phyloP scores from a whole-genome alignment of 2,329 filamentous ascomycete species.

The Botrytis pseudocinerea region DNA sequence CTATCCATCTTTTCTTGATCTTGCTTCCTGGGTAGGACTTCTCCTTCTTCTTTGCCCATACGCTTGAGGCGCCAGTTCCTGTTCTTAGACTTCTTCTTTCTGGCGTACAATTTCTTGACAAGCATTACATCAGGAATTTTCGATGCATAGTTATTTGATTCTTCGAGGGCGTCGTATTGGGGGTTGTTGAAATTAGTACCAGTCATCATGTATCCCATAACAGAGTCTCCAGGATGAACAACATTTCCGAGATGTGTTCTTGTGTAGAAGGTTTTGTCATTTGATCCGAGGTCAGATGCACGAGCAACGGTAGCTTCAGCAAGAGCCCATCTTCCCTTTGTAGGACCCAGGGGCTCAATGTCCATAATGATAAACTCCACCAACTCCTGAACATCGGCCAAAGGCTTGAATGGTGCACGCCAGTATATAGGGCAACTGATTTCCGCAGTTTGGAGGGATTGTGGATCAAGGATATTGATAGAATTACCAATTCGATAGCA shows the following conservation, averaged over 20 bases:
- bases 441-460: constrained; percentile 87
- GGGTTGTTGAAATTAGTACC: constrained; percentile 92
- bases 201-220: constrained; percentile 88
- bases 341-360: constrained; percentile 75
- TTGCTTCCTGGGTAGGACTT: constrained; percentile 80
- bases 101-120: constrained; percentile 94
- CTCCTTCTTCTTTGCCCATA: constrained; percentile 86
- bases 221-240: constrained; percentile 85
- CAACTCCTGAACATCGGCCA: constrained; percentile 82
- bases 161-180: constrained; percentile 80
- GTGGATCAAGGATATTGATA: constrained; percentile 85
- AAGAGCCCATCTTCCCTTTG: constrained; percentile 79
- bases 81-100: constrained; percentile 77
- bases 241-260: constrained; percentile 86
- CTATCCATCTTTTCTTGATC: constrained; percentile 86
- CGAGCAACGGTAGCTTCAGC: constrained; percentile 87
- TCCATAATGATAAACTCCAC: constrained; percentile 95
- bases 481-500: constrained; percentile 88
- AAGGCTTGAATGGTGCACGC: constrained; percentile 79
- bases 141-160: constrained; percentile 71
- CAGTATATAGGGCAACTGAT: constrained; percentile 83
- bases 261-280: constrained; percentile 85
- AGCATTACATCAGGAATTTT: constrained; percentile 89
- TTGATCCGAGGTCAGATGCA: constrained; percentile 80
- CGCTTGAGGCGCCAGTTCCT: constrained; percentile 95